Conservation (phyloP, 2,329 filamentous ascomycete genomes). For the Ceratocystiopsis sp. region DNA sequence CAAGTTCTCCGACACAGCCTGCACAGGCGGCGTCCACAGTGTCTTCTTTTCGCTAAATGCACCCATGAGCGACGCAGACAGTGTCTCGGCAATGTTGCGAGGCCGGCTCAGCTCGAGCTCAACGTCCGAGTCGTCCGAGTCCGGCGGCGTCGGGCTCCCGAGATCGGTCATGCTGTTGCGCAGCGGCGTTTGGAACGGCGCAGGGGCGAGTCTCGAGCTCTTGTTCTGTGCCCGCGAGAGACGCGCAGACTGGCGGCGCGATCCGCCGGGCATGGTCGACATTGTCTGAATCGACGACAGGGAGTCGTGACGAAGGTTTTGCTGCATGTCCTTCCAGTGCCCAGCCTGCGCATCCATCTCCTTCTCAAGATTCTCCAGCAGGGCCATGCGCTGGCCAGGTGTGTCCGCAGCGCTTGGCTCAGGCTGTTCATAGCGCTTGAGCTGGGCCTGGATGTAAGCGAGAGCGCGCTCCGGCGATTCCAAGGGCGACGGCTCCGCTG, state of each 20-base stretch:
- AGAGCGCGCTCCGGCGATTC: conserved; percentile 34
- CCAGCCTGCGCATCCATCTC: conserved; percentile 45
- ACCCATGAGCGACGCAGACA: background rate
- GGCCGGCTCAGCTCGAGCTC: conserved; percentile 11
- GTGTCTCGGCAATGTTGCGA: conserved; percentile 6
- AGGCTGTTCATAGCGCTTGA: conserved; percentile 29
- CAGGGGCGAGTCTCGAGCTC: background rate
- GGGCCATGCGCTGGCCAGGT: conserved; percentile 25
- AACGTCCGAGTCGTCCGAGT: conserved; percentile 30
- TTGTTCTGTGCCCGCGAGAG: too few relatives aligned
- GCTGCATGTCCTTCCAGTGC: conserved; percentile 41
- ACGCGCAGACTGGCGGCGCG: conserved; percentile 15
- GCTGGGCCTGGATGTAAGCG: conserved; percentile 32
- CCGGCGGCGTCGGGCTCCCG: conserved; percentile 36
- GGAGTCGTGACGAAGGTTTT: conserved; percentile 33
- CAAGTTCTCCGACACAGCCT: background rate
- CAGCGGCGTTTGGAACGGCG: background rate
- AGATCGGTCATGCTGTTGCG: conserved; percentile 20
- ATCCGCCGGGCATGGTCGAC: conserved; percentile 14
- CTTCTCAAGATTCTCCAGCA: conserved; percentile 41
- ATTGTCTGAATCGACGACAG: conserved; percentile 26
- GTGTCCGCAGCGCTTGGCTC: conserved; percentile 15
- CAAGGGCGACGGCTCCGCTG: conserved; percentile 32
- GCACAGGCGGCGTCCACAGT: background rate
- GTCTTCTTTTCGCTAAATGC: background rate